phyloP scores from a whole-genome alignment of 2,329 filamentous ascomycete genomes.

The Cladophialophora immunda region DNA sequence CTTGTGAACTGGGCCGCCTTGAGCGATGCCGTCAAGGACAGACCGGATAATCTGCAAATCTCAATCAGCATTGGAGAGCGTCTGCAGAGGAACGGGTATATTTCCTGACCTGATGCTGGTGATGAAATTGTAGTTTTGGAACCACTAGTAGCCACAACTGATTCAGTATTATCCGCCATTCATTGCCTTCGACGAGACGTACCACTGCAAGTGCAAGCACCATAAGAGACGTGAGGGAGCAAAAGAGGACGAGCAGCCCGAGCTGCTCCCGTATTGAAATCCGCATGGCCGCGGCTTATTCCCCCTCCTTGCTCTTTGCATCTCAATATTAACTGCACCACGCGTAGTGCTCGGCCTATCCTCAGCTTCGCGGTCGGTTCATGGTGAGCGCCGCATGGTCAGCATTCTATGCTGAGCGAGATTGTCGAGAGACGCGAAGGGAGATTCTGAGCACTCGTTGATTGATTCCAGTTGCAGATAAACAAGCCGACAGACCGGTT shows the following conservation, averaged over 20 bases:
- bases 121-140: constrained; percentile 70
- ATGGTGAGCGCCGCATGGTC: constrained; percentile 11
- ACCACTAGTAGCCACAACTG: constrained; percentile 56
- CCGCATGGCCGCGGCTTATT: constrained; percentile 65
- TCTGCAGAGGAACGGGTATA: not conserved
- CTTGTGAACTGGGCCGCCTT: constrained; percentile 84
- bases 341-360: constrained; percentile 15
- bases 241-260: constrained; percentile 77
- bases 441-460: not conserved
- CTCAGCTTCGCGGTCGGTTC: constrained; percentile 21
- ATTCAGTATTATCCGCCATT: constrained; percentile 52
- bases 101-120: constrained; percentile 52
- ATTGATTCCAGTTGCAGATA: not conserved
- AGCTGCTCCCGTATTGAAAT: constrained; percentile 90
- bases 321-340: constrained; percentile 23
- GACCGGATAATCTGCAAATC: constrained; percentile 60
- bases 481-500: not conserved
- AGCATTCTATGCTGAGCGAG: not conserved
- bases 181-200: constrained; percentile 58
- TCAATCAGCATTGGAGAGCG: not conserved
- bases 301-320: constrained; percentile 25
- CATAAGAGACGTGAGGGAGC: constrained; percentile 76
- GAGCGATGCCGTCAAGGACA: constrained; percentile 82
- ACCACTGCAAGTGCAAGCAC: constrained; percentile 80
- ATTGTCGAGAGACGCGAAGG: not conserved